These are phyloP conservation scores for Solanum aculeatissimum DNA, from an alignment of 305 asterid genomes.

Conservation along the genomic window DNA sequence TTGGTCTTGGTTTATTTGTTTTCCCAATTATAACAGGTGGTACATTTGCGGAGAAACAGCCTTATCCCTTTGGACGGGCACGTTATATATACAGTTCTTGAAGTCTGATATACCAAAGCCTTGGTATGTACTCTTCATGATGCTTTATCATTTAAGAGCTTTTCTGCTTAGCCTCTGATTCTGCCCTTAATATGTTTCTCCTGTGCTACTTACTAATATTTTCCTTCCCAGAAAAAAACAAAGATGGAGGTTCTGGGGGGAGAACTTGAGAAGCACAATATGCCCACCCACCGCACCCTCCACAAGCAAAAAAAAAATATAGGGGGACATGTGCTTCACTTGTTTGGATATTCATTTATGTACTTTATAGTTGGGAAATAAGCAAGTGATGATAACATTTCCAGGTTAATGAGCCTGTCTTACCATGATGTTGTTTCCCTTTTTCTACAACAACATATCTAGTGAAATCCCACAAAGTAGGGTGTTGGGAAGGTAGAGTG, in stretches of 20 bases:
- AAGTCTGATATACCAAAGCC: slow-evolving; percentile 58
- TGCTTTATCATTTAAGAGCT: neutral
- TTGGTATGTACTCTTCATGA: slow-evolving; percentile 44
- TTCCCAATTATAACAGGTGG: slow-evolving; percentile 48
- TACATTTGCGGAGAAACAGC: slow-evolving; percentile 78
- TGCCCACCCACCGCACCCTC: neutral
- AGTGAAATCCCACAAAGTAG: too few relatives aligned
- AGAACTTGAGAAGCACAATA: neutral
- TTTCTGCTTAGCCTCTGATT: neutral
- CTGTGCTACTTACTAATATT: neutral
- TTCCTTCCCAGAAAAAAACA: neutral
- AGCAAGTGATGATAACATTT: neutral
- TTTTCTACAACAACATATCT: neutral
- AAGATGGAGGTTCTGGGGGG: neutral
- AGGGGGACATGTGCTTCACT: neutral
- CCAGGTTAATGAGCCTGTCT: neutral
- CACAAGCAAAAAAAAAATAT: neutral
- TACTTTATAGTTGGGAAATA: neutral
- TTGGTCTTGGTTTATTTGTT: neutral
- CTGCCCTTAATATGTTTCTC: neutral
- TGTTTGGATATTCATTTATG: neutral
- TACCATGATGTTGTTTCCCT: neutral
- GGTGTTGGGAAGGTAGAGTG: too few relatives aligned
- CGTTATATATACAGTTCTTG: slow-evolving; percentile 58
- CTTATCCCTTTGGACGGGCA: slow-evolving; percentile 75